These are phyloP conservation scores for Deinandra increscens DNA, from an alignment of 129 eudicot genomes.

Conservation along the genomic window DNA sequence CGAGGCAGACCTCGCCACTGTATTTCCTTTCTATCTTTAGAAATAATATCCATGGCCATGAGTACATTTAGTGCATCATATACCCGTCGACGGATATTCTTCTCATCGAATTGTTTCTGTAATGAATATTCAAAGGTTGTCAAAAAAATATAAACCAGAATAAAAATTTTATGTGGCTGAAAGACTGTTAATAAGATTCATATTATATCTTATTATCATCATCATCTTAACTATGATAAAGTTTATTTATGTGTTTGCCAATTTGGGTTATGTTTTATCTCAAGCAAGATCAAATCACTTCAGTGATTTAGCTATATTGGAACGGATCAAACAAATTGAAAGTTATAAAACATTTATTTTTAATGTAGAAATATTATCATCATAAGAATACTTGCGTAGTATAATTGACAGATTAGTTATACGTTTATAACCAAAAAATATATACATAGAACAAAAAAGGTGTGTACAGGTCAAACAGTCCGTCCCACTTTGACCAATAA, in stretches of 20 bases:
- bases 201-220: neutral
- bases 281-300: no score
- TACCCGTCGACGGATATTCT: conserved; percentile 83
- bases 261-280: no score
- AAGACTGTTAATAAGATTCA: neutral
- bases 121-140: conserved; percentile 13
- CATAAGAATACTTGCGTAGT: neutral
- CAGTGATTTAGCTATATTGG: neutral
- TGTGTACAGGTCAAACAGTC: neutral
- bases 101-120: conserved; percentile 64
- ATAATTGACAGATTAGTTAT: neutral
- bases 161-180: neutral
- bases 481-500: neutral
- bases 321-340: neutral
- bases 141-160: neutral
- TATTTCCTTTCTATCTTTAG: conserved; percentile 76
- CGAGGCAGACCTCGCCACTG: conserved; percentile 79
- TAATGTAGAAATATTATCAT: neutral
- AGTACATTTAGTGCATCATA: conserved; percentile 79
- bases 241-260: neutral
- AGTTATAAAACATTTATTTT: neutral
- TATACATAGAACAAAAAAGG: neutral
- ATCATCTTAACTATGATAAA: neutral
- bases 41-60: conserved; percentile 85
- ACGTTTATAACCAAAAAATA: neutral